Evolutionary conservation across 371 early-diverging fungal genomes (phyloP).

Genomic region (Rhizopus arrhizus): DNA sequence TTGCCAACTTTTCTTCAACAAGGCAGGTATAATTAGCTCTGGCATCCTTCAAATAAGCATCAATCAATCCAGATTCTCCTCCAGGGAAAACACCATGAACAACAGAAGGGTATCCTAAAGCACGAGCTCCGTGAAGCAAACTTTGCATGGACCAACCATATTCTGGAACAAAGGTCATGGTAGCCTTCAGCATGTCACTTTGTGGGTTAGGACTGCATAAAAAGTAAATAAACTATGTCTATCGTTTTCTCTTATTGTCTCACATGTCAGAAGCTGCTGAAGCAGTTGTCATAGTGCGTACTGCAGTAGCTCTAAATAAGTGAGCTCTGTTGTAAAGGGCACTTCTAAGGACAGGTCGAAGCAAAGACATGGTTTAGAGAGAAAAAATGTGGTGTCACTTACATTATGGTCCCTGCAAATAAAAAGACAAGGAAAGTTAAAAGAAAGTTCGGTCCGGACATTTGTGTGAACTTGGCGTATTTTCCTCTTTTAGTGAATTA

Average conservation of each 20-base stretch:
- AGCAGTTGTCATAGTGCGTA: background rate
- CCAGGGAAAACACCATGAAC: constrained; percentile 73
- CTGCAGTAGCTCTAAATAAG: background rate
- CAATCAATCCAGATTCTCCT: constrained; percentile 74
- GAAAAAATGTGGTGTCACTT: background rate
- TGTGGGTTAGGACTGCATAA: constrained; percentile 18
- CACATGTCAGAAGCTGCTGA: background rate
- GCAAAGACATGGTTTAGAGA: constrained; percentile 1
- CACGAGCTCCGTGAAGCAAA: constrained; percentile 66
- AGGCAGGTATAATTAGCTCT: constrained; percentile 60
- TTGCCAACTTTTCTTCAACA: constrained; percentile 42
- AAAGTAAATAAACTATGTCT: too few species aligned
- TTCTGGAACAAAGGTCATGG: constrained; percentile 67
- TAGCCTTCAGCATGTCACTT: constrained; percentile 58
- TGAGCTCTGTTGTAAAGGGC: background rate
- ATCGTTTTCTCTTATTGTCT: too few species aligned
- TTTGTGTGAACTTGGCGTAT: background rate
- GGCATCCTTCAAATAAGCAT: constrained; percentile 72
- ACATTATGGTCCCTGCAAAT: background rate
- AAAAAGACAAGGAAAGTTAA: background rate
- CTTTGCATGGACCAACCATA: constrained; percentile 79
- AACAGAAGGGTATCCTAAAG: constrained; percentile 72
- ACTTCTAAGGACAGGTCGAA: background rate
- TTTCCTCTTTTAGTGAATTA: background rate
- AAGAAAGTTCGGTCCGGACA: background rate